These are phyloP conservation scores for Salvia sclarea DNA, from an alignment of 305 asterid species.

Conservation along the genomic window DNA sequence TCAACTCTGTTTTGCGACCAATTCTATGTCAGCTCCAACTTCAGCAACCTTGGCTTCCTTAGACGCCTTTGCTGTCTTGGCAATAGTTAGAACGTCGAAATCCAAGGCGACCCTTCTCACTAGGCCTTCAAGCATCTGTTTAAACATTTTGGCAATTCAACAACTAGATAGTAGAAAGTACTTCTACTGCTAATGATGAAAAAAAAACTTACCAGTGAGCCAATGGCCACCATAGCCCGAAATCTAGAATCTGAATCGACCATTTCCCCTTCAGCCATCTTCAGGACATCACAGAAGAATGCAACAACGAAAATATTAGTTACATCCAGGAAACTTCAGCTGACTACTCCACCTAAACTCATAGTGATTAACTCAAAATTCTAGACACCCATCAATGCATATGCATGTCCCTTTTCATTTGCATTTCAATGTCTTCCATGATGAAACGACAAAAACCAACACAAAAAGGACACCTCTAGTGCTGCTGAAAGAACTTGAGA, in stretches of 20 bases:
- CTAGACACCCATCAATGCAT: too few relatives aligned
- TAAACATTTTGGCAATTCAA: constrained; percentile 1
- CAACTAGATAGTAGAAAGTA: background rate
- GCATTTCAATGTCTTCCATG: constrained; percentile 13
- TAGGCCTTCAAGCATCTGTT: constrained; percentile 89
- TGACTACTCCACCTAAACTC: constrained; percentile 6
- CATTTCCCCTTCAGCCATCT: constrained; percentile 88
- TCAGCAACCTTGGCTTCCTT: constrained; percentile 74
- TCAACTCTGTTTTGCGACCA: constrained; percentile 57
- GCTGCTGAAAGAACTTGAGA: constrained; percentile 96
- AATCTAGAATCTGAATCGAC: constrained; percentile 70
- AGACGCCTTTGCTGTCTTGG: constrained; percentile 76
- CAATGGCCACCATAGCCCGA: constrained; percentile 91
- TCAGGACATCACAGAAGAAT: constrained; percentile 23
- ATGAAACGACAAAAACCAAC: constrained; percentile 13
- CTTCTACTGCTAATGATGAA: background rate
- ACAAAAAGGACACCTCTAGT: constrained; percentile 59
- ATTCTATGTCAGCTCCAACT: constrained; percentile 88
- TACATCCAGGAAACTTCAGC: constrained; percentile 11
- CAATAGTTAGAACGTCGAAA: constrained; percentile 75
- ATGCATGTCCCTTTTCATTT: background rate
- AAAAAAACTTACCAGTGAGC: constrained; percentile 68
- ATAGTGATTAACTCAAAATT: too few relatives aligned
- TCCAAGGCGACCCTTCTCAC: constrained; percentile 79
- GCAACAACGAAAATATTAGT: constrained; percentile 20